Conservation (phyloP, 2,329 filamentous ascomycete genomes). For the Dactylellina haptotyla region DNA sequence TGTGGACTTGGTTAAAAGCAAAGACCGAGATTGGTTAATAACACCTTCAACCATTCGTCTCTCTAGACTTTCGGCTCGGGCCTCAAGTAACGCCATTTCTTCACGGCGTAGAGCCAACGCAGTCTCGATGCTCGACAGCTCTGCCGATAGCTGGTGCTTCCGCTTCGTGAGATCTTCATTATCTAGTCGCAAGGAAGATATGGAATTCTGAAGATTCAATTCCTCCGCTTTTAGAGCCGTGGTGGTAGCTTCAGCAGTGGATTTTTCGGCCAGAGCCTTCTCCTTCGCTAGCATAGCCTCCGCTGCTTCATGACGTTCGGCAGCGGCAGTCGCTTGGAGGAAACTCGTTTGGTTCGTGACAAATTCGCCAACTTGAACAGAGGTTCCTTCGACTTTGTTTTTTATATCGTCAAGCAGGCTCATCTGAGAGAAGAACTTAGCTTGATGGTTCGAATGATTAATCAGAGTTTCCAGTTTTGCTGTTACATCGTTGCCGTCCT, state of each 20-base stretch:
- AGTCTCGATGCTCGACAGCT: constrained; percentile 90
- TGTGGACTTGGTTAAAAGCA: constrained; percentile 66
- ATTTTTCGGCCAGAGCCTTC: constrained; percentile 74
- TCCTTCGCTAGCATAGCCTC: constrained; percentile 84
- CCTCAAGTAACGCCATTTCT: constrained; percentile 90
- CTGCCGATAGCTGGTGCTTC: constrained; percentile 81
- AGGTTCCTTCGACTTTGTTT: constrained; percentile 83
- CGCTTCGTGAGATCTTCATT: constrained; percentile 80
- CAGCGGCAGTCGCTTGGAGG: constrained; percentile 55
- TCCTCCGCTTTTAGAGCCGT: constrained; percentile 64
- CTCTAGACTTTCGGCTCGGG: constrained; percentile 86
- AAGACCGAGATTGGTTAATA: constrained; percentile 90
- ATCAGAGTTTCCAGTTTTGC: constrained; percentile 67
- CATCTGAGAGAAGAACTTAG: constrained; percentile 77
- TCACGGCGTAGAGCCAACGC: constrained; percentile 88
- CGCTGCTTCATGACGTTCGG: constrained; percentile 67
- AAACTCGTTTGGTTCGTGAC: constrained; percentile 74
- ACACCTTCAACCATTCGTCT: constrained; percentile 93
- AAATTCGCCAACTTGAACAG: constrained; percentile 84
- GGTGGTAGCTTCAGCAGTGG: constrained; percentile 67
- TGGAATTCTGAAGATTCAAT: constrained; percentile 66
- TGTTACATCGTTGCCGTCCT: constrained; percentile 58
- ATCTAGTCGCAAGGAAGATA: constrained; percentile 69
- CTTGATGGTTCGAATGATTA: constrained; percentile 72
- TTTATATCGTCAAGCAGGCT: constrained; percentile 89